Evolutionary conservation across 148 eudicot species (phyloP).

Genomic region (Silene conica): DNA sequence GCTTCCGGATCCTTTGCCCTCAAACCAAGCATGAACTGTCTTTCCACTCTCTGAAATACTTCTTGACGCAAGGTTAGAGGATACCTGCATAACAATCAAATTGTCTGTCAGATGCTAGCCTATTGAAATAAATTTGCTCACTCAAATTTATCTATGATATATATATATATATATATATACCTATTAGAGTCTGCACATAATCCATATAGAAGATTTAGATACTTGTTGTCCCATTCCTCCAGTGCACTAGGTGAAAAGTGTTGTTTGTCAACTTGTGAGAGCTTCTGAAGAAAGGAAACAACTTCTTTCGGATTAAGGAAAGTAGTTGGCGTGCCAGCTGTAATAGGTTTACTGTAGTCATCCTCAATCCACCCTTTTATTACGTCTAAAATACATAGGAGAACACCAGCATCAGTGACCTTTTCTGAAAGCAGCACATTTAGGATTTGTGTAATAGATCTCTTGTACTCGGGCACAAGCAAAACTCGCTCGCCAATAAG

Average conservation of each 20-base stretch:
- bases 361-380: conserved; percentile 93
- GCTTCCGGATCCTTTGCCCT: conserved; percentile 92
- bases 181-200: conserved; percentile 90
- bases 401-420: conserved; percentile 81
- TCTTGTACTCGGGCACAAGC: conserved; percentile 76
- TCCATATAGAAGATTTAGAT: conserved; percentile 82
- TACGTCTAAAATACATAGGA: conserved; percentile 85
- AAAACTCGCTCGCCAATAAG: conserved; percentile 88
- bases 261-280: conserved; percentile 93
- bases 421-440: conserved; percentile 81
- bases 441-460: conserved; percentile 71
- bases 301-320: conserved; percentile 78
- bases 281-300: conserved; percentile 87
- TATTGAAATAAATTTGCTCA: background rate
- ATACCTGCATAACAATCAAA: conserved; percentile 50
- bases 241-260: conserved; percentile 49
- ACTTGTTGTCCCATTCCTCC: conserved; percentile 92
- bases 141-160: too few relatives aligned
- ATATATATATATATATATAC: too few relatives aligned
- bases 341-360: conserved; percentile 60
- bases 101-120: conserved; percentile 15
- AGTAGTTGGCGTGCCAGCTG: conserved; percentile 50
- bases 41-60: conserved; percentile 90
- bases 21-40: conserved; percentile 93
- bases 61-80: conserved; percentile 71